These are phyloP conservation scores for Lachancea thermotolerans DNA, from an alignment of 805 yeast genomes.

Conservation along the genomic window DNA sequence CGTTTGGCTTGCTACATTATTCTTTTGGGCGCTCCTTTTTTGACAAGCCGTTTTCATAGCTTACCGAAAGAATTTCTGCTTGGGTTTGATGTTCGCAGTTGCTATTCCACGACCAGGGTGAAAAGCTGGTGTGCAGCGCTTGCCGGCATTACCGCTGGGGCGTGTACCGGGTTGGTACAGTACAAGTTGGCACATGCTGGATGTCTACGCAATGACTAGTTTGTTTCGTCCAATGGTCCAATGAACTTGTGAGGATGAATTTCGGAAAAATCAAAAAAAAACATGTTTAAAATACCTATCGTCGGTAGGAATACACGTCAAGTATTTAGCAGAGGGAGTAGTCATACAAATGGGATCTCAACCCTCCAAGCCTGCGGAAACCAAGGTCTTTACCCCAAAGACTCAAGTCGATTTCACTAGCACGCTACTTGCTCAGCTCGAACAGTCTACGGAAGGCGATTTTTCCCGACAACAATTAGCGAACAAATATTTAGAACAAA, in stretches of 20 bases:
- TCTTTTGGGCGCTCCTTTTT: too few species aligned
- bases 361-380: slow-evolving; percentile 52
- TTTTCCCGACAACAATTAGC: slow-evolving; percentile 65
- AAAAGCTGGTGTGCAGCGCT: too few species aligned
- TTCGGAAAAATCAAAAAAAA: background rate
- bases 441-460: slow-evolving; percentile 57
- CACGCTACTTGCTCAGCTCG: slow-evolving; percentile 56
- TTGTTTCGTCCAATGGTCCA: too few species aligned
- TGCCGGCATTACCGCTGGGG: too few species aligned
- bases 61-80: too few species aligned
- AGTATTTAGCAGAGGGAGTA: background rate
- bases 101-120: too few species aligned
- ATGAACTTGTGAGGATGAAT: background rate
- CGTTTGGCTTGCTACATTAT: too few species aligned
- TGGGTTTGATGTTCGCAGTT: too few species aligned
- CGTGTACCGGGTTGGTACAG: too few species aligned
- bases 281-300: background rate
- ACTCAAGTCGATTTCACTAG: slow-evolving; percentile 66
- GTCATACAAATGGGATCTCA: slow-evolving; percentile 45
- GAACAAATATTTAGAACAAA: slow-evolving; percentile 57
- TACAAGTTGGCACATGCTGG: too few species aligned
- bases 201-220: too few species aligned
- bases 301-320: background rate
- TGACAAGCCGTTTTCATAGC: too few species aligned
- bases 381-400: slow-evolving; percentile 58